Conservation (phyloP, 352 stramenopile genomes). For the Globisporangium polare region DNA sequence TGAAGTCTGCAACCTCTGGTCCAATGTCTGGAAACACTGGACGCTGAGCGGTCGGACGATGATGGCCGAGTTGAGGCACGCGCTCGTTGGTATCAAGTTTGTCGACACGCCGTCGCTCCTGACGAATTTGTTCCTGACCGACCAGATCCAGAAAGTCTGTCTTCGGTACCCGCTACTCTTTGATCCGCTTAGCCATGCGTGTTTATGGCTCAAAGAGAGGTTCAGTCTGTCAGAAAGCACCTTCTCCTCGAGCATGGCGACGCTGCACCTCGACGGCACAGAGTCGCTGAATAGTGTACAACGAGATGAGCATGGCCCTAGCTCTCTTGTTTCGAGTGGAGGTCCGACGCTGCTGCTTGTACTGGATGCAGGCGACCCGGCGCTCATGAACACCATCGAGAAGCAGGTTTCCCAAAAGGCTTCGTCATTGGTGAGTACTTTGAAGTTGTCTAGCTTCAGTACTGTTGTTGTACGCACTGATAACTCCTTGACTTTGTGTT, state of each 20-base stretch:
- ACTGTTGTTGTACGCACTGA: background rate
- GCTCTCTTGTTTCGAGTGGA: background rate
- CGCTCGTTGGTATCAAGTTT: conserved; percentile 25
- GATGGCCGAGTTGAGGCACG: conserved; percentile 24
- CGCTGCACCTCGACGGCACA: background rate
- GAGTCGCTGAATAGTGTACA: background rate
- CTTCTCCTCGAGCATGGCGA: conserved; percentile 1
- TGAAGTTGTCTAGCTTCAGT: background rate
- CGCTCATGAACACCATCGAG: conserved; percentile 32
- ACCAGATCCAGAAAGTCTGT: conserved; percentile 40
- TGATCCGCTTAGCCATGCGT: conserved; percentile 36
- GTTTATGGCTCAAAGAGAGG: conserved; percentile 35
- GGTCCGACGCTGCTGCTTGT: conserved; percentile 17
- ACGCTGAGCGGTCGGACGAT: conserved; percentile 22
- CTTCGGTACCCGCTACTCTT: conserved; percentile 46
- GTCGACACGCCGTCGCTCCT: conserved; percentile 21
- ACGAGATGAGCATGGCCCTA: conserved; percentile 11
- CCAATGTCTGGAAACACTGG: conserved; percentile 23
- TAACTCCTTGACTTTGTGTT: background rate
- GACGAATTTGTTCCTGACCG: conserved; percentile 46
- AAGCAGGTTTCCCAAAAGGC: conserved; percentile 36
- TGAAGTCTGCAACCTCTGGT: conserved; percentile 7
- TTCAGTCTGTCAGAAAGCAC: conserved; percentile 12
- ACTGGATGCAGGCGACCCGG: conserved; percentile 42
- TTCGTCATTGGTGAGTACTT: conserved; percentile 17